Evolutionary conservation across 345 rosid species (phyloP).

Genomic region (Punica granatum): DNA sequence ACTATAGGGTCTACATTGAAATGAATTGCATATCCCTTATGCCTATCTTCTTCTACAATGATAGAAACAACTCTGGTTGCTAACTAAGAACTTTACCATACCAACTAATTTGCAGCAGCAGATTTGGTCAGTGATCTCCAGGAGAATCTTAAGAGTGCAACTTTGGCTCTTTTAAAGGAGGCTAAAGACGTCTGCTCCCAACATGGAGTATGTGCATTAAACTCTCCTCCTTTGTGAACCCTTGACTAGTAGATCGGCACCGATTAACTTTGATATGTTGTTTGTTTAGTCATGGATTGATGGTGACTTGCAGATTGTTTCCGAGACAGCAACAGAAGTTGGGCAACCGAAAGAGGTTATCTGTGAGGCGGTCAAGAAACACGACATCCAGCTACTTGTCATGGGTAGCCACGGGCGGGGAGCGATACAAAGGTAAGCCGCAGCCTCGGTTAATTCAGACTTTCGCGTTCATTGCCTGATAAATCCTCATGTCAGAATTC

Average conservation of each 20-base stretch:
- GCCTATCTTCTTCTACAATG: too few species aligned
- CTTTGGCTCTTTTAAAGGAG: slow-evolving; percentile 24
- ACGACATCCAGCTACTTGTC: slow-evolving; percentile 43
- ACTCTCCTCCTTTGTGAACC: not conserved
- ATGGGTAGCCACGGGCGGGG: slow-evolving; percentile 36
- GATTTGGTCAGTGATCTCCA: slow-evolving; percentile 11
- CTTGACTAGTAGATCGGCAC: too few species aligned
- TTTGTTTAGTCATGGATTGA: too few species aligned
- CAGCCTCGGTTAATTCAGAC: not conserved
- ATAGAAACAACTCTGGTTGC: too few species aligned
- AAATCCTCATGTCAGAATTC: too few species aligned
- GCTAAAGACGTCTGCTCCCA: slow-evolving; percentile 25
- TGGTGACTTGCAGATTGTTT: slow-evolving; percentile 20
- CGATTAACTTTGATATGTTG: too few species aligned
- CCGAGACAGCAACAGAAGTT: slow-evolving; percentile 33
- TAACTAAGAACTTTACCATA: not conserved
- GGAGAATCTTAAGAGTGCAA: slow-evolving; percentile 16
- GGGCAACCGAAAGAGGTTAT: slow-evolving; percentile 55
- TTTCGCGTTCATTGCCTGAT: not conserved
- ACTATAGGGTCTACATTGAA: too few species aligned
- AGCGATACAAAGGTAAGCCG: slow-evolving; percentile 36
- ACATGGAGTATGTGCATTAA: slow-evolving; percentile 19
- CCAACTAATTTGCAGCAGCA: slow-evolving; percentile 12
- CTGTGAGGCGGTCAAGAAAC: slow-evolving; percentile 54
- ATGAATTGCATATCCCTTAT: too few species aligned